Conservation (phyloP, 179 eudicot genomes). For the Beta macrorhiza region DNA sequence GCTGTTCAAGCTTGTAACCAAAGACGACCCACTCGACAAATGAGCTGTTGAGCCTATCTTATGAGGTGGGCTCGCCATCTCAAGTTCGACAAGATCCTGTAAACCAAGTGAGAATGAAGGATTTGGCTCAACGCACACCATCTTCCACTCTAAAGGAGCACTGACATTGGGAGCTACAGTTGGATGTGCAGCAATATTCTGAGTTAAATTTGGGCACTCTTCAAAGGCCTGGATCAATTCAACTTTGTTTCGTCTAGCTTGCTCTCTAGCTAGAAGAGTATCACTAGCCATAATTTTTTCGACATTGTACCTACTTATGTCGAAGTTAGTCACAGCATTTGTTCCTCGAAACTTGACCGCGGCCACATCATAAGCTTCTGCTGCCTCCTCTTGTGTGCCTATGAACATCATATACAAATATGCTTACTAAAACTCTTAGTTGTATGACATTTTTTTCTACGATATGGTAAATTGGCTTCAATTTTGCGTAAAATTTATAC, state of each 20-base stretch:
- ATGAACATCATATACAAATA: not conserved
- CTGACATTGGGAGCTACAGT: not conserved
- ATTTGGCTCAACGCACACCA: constrained; percentile 19
- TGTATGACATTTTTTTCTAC: not conserved
- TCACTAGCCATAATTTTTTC: constrained; percentile 67
- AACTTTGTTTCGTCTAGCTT: constrained; percentile 47
- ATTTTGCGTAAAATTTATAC: not conserved
- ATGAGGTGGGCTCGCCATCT: constrained; percentile 23
- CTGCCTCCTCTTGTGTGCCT: constrained; percentile 73
- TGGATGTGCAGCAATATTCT: not conserved
- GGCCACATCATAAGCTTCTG: constrained; percentile 75
- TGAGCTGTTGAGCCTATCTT: constrained; percentile 33
- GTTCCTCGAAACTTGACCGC: constrained; percentile 71
- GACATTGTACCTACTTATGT: constrained; percentile 65
- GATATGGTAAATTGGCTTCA: not conserved
- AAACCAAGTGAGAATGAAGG: constrained; percentile 39
- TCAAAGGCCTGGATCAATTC: constrained; percentile 8
- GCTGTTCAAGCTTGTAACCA: constrained; percentile 67
- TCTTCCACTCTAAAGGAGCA: constrained; percentile 25
- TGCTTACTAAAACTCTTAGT: not conserved
- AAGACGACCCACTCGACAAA: constrained; percentile 55
- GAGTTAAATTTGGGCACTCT: not conserved
- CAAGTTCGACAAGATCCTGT: constrained; percentile 45
- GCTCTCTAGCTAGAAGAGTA: constrained; percentile 59
- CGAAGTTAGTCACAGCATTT: constrained; percentile 83